A percentile compares a stretch with the other conserved stretches of the same genome.
These are phyloP conservation scores for Poronia punctata DNA, from an alignment of 495 filamentous ascomycete species.

Conservation along the genomic window DNA sequence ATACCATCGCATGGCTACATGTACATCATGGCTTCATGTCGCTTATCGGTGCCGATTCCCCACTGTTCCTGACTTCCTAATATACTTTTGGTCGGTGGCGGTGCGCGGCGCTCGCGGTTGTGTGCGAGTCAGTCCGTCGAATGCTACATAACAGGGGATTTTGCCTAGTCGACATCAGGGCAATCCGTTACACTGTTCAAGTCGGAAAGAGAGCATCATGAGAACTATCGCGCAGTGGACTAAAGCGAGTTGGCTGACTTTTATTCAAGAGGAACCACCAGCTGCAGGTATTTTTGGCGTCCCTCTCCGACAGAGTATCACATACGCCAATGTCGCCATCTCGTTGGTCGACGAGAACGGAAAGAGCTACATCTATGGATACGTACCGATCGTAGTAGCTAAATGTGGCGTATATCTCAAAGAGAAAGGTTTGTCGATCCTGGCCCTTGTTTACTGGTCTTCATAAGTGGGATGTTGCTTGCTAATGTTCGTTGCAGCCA, in stretches of 20 bases:
- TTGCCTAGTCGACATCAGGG: no score
- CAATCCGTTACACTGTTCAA: neutral
- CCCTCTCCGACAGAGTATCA: constrained; percentile 89
- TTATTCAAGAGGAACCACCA: constrained; percentile 27
- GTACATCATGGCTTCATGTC: no score
- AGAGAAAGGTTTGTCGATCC: constrained; percentile 88
- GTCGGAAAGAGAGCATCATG: neutral
- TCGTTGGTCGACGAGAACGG: constrained; percentile 86
- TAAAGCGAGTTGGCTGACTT: constrained; percentile 9
- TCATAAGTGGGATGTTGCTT: constrained; percentile 1
- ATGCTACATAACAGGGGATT: no score
- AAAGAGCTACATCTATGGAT: constrained; percentile 95
- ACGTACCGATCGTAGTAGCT: constrained; percentile 96
- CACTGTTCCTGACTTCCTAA: no score
- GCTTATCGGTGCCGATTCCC: no score
- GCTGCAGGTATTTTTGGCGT: constrained; percentile 76
- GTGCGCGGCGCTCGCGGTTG: no score
- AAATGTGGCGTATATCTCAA: constrained; percentile 98
- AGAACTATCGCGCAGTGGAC: neutral
- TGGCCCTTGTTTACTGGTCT: no score
- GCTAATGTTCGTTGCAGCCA: constrained; percentile 53
- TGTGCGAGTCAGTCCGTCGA: no score
- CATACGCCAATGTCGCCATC: constrained; percentile 97
- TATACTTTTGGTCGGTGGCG: no score
- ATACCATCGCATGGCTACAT: constrained; percentile 12